These are phyloP conservation scores for Hydnum rufescens DNA, from an alignment of 768 basidiomycete species.

Conservation along the genomic window DNA sequence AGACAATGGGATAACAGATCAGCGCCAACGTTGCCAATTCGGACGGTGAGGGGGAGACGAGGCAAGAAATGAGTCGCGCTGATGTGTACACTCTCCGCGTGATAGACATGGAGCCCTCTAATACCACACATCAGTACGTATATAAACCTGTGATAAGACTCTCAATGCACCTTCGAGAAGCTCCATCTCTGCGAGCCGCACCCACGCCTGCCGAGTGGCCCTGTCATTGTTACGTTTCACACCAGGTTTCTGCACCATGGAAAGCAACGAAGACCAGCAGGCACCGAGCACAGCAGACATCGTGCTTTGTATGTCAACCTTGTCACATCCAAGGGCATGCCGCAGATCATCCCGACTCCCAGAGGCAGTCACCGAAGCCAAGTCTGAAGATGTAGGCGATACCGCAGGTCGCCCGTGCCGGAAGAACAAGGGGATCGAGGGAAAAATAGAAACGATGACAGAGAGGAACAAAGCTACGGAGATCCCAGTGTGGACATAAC, in stretches of 20 bases:
- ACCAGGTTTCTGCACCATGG: no score
- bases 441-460: conserved; percentile 31
- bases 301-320: not conserved
- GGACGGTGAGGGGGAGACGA: conserved; percentile 23
- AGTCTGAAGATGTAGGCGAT: no score
- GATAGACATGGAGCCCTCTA: not conserved
- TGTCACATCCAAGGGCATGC: not conserved
- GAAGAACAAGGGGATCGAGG: conserved; percentile 14
- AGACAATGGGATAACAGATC: conserved; percentile 27
- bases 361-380: no score
- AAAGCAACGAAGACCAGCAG: not conserved
- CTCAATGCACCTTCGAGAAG: conserved; percentile 21
- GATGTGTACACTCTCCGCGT: not conserved
- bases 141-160: conserved; percentile 12
- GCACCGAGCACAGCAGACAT: not conserved
- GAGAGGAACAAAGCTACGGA: conserved; percentile 41
- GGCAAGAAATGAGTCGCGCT: conserved; percentile 13
- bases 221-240: no score
- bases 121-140: conserved; percentile 6
- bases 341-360: not conserved
- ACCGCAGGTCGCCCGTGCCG: no score
- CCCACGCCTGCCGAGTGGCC: not conserved
- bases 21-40: conserved; percentile 41
- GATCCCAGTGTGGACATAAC: conserved; percentile 12
- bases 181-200: not conserved